Evolutionary conservation across 345 rosid species (phyloP).

Genomic region (Mangifera indica): DNA sequence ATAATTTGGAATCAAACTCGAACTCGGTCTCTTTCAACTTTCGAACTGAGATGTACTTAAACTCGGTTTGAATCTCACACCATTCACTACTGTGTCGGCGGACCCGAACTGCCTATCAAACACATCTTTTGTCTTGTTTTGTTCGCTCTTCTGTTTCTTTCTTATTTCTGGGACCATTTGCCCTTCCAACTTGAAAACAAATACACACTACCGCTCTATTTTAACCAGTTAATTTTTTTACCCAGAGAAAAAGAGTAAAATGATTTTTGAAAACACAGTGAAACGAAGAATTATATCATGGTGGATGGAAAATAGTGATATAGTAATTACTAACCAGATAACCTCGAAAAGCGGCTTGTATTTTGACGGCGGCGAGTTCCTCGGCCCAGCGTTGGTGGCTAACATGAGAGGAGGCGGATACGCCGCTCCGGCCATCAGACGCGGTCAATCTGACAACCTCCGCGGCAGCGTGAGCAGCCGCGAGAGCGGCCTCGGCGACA

Average conservation of each 20-base stretch:
- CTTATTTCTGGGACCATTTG: conserved; percentile 15
- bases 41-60: no score
- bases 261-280: neutral
- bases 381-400: conserved; percentile 36
- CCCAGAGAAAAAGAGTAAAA: neutral
- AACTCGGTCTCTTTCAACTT: no score
- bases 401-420: conserved; percentile 19
- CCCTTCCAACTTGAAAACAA: neutral
- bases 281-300: neutral
- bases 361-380: conserved; percentile 58
- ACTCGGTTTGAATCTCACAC: no score
- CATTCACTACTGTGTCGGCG: conserved; percentile 17
- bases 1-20: no score
- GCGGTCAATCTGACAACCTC: conserved; percentile 87
- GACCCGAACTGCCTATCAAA: neutral
- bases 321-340: conserved; percentile 68
- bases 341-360: conserved; percentile 89
- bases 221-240: neutral
- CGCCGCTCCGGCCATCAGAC: conserved; percentile 34
- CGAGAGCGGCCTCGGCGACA: conserved; percentile 84
- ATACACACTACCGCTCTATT: neutral
- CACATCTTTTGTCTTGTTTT: neutral
- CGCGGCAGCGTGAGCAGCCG: conserved; percentile 93
- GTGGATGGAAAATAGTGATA: neutral
- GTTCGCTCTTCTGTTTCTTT: neutral